A percentile compares a stretch with the other conserved stretches of the same genome.
phyloP scores from a whole-genome alignment of 2,329 filamentous ascomycete species.

The Aspergillus uvarum region DNA sequence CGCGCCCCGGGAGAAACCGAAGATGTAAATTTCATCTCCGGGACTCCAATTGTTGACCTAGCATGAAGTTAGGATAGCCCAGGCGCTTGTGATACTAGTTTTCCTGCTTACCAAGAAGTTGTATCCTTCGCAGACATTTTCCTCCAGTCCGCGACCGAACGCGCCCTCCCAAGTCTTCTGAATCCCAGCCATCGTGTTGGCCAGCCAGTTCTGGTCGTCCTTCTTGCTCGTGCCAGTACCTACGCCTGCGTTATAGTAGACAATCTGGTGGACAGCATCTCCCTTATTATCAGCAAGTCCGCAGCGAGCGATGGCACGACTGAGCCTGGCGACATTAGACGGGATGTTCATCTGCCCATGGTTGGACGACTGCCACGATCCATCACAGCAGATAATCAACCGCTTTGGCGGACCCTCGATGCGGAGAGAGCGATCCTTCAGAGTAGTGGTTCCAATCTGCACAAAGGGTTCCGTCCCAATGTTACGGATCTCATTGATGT shows the following conservation, averaged over 20 bases:
- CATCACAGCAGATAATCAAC: constrained; percentile 15
- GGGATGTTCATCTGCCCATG: constrained; percentile 10
- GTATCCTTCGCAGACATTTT: constrained; percentile 6
- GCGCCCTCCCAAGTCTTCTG: not conserved
- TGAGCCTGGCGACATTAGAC: constrained; percentile 14
- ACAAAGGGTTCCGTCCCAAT: not conserved
- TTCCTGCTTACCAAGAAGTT: constrained; percentile 11
- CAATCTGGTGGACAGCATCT: not conserved
- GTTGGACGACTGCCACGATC: constrained; percentile 13
- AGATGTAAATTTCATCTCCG: constrained; percentile 16
- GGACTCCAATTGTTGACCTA: constrained; percentile 11
- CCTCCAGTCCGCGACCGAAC: not conserved
- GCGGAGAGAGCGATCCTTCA: not conserved
- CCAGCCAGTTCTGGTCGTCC: not conserved
- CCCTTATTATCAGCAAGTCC: not conserved
- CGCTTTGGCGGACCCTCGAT: constrained; percentile 6
- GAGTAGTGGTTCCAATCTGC: no score
- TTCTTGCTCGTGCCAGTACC: not conserved
- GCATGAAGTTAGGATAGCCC: constrained; percentile 10
- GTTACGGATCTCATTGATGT: not conserved
- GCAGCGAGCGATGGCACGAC: not conserved
- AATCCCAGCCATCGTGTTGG: not conserved
- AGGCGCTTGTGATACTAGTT: not conserved
- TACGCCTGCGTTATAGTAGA: not conserved
- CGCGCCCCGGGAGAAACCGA: constrained; percentile 15